Conservation (phyloP, 306 rosid genomes). For the Delonix regia region DNA sequence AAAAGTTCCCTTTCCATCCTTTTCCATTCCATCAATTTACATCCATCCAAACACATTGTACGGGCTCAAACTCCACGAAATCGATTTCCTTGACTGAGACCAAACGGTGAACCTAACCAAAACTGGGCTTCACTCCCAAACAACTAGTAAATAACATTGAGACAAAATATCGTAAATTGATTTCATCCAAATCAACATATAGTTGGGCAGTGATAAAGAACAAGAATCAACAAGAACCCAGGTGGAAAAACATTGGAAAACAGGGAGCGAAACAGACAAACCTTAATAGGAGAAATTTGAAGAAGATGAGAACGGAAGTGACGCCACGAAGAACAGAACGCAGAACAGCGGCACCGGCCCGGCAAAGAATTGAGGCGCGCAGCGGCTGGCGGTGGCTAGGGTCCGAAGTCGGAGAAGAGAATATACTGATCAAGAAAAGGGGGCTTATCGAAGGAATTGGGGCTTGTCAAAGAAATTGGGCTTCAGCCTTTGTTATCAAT, state of each 20-base stretch:
- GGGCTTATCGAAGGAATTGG: not conserved
- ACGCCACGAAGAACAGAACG: not conserved
- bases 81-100: not conserved
- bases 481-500: too few relatives aligned
- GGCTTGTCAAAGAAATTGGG: too few relatives aligned
- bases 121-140: not conserved
- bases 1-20: not conserved
- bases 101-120: not conserved
- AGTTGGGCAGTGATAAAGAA: not conserved
- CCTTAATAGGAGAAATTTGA: slow-evolving; percentile 63
- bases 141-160: not conserved
- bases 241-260: not conserved
- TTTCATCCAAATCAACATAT: slow-evolving; percentile 27
- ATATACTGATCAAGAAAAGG: too few relatives aligned
- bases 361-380: not conserved
- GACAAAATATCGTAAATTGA: slow-evolving; percentile 22
- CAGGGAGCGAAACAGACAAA: not conserved
- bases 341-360: too few relatives aligned
- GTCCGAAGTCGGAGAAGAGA: not conserved
- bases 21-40: not conserved
- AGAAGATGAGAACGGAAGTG: slow-evolving; percentile 62
- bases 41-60: not conserved
- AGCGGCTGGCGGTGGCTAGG: not conserved
- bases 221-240: not conserved
- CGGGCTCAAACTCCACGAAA: not conserved